Percentiles rank a stretch among this genome's conserved stretches.
Evolutionary conservation across 495 filamentous ascomycete genomes (phyloP).

Genomic region (Pseudoneurospora amorphoporcata): DNA sequence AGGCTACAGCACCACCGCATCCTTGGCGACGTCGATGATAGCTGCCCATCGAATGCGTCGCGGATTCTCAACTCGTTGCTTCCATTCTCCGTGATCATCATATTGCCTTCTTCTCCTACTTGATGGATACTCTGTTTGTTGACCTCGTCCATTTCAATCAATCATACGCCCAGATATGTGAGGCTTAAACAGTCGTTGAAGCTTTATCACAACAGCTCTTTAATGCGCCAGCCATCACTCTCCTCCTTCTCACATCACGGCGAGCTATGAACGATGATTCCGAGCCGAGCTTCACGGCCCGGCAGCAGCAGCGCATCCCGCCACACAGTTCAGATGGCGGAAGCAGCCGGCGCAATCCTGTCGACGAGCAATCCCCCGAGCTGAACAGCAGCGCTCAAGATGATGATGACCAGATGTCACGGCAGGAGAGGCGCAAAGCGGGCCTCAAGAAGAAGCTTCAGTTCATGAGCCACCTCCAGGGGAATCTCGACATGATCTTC

Average conservation of each 20-base stretch:
- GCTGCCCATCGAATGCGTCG: neutral
- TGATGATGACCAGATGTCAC: neutral
- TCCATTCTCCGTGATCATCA: neutral
- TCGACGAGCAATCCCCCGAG: constrained; percentile 10
- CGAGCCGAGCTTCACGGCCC: constrained; percentile 44
- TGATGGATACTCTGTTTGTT: neutral
- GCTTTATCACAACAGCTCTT: neutral
- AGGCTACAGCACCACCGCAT: neutral
- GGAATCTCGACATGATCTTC: constrained; percentile 68
- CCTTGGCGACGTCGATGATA: neutral
- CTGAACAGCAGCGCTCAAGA: constrained; percentile 5
- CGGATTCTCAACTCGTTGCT: neutral
- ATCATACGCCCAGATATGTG: neutral
- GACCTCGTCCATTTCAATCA: neutral
- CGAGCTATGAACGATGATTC: constrained; percentile 60
- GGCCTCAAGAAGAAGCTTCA: constrained; percentile 47
- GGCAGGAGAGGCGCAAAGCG: constrained; percentile 21
- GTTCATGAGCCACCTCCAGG: constrained; percentile 59
- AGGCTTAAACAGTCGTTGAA: neutral
- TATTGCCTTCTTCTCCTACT: neutral
- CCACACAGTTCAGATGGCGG: constrained; percentile 8
- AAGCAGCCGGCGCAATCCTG: constrained; percentile 12
- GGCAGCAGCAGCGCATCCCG: constrained; percentile 26
- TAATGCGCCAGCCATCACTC: neutral
- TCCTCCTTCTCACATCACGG: constrained; percentile 15